These are phyloP conservation scores for Coniferiporia sulphurascens DNA, from an alignment of 1,284 basidiomycete genomes.

Conservation along the genomic window DNA sequence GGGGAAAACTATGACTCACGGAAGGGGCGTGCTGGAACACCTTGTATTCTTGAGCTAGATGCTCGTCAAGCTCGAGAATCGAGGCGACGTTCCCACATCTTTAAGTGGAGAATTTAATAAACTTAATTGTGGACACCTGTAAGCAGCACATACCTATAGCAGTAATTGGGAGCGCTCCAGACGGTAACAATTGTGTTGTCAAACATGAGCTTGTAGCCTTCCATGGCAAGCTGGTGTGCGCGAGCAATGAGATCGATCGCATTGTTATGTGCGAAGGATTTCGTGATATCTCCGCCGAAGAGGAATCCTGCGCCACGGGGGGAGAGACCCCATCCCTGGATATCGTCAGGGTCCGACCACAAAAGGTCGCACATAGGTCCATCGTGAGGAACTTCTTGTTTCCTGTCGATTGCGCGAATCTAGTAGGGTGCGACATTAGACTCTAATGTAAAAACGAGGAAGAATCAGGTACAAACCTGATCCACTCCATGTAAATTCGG, in stretches of 20 bases:
- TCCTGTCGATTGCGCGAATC: constrained; percentile 94
- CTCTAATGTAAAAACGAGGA: not conserved
- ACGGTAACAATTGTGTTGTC: constrained; percentile 95
- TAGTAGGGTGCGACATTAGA: constrained; percentile 31
- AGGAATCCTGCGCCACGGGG: constrained; percentile 67
- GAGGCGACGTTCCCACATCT: constrained; percentile 94
- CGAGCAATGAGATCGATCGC: constrained; percentile 93
- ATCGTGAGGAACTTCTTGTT: constrained; percentile 99
- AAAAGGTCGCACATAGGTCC: constrained; percentile 98
- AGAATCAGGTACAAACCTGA: constrained; percentile 53
- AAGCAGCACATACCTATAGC: constrained; percentile 65
- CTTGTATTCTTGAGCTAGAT: constrained; percentile 88
- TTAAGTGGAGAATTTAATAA: constrained; percentile 17
- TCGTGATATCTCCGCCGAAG: constrained; percentile 91
- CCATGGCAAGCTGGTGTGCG: constrained; percentile 98
- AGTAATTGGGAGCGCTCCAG: constrained; percentile 99
- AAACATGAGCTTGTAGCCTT: constrained; percentile 98
- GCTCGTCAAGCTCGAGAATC: constrained; percentile 88
- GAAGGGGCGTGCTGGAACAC: constrained; percentile 79
- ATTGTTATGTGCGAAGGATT: constrained; percentile 86
- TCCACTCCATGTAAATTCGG: constrained; percentile 82
- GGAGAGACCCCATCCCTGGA: constrained; percentile 93
- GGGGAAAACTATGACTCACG: constrained; percentile 37
- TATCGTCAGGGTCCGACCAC: constrained; percentile 99
- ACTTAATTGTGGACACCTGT: not conserved